These are phyloP conservation scores for Avicennia marina DNA, from an alignment of 257 asterid genomes.

Conservation along the genomic window DNA sequence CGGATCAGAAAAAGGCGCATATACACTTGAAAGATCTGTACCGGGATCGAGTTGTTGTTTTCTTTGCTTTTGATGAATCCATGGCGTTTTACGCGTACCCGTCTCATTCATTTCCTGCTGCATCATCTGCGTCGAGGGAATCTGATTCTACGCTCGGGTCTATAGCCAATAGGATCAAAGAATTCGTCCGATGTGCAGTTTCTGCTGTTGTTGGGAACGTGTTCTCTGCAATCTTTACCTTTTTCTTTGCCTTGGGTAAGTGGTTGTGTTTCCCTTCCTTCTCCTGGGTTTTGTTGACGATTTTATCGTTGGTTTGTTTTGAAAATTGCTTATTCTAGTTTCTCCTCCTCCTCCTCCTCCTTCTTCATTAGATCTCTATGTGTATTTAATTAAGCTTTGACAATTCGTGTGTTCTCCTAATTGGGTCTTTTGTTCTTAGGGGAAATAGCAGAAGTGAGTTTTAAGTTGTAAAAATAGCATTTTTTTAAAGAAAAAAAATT, in stretches of 20 bases:
- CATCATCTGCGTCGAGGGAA: constrained; percentile 21
- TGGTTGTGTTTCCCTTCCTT: background rate
- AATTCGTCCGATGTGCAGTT: constrained; percentile 58
- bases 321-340: background rate
- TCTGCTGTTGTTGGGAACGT: constrained; percentile 75
- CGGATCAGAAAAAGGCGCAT: no score
- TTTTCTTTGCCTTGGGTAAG: constrained; percentile 87
- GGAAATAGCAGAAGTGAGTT: no score
- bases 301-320: background rate
- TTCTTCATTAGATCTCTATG: no score
- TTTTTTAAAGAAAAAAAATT: no score
- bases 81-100: constrained; percentile 84
- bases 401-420: no score
- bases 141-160: constrained; percentile 39
- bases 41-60: no score
- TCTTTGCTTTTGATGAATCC: constrained; percentile 19
- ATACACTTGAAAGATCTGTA: no score
- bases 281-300: background rate
- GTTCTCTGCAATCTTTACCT: constrained; percentile 82
- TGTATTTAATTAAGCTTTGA: no score
- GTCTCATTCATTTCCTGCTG: constrained; percentile 45
- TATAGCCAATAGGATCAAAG: constrained; percentile 56
- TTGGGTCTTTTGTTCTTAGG: no score
- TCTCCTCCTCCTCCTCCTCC: background rate
- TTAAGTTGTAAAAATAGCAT: no score